Evolutionary conservation across 176 grass and related monocot genomes (phyloP).

Genomic region (Typha latifolia): DNA sequence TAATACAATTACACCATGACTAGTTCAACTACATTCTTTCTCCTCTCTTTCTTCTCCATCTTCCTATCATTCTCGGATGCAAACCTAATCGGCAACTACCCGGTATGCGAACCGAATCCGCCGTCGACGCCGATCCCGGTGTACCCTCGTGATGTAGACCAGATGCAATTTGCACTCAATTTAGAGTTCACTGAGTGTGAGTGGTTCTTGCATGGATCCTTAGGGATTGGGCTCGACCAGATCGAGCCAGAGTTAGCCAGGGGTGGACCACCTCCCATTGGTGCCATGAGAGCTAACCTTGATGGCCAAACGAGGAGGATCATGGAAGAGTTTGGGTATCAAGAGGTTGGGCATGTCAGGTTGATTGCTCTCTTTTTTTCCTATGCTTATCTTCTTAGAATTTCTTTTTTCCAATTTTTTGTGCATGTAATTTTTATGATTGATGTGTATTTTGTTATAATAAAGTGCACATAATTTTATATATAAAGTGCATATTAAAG

Average conservation of each 20-base stretch:
- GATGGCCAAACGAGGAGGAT: constrained; percentile 36
- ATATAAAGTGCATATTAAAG: too few relatives aligned
- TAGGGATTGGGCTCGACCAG: constrained; percentile 51
- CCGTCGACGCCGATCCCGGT: constrained; percentile 28
- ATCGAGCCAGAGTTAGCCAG: constrained; percentile 41
- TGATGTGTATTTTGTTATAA: too few relatives aligned
- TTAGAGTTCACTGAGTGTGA: constrained; percentile 60
- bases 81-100: neutral
- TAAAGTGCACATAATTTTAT: too few relatives aligned
- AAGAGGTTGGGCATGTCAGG: constrained; percentile 78
- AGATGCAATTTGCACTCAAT: constrained; percentile 63
- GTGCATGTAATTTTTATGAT: too few relatives aligned
- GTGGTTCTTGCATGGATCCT: constrained; percentile 50
- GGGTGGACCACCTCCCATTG: constrained; percentile 57
- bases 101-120: constrained; percentile 19
- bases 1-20: neutral
- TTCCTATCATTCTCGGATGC: constrained; percentile 6
- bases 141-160: constrained; percentile 50
- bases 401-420: too few relatives aligned
- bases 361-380: constrained; percentile 5
- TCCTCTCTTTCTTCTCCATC: neutral
- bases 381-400: neutral
- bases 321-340: constrained; percentile 50
- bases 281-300: constrained; percentile 48
- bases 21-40: neutral